phyloP scores from a whole-genome alignment of 192 early-diverging fungal species.

The Umbelopsis sp. region DNA sequence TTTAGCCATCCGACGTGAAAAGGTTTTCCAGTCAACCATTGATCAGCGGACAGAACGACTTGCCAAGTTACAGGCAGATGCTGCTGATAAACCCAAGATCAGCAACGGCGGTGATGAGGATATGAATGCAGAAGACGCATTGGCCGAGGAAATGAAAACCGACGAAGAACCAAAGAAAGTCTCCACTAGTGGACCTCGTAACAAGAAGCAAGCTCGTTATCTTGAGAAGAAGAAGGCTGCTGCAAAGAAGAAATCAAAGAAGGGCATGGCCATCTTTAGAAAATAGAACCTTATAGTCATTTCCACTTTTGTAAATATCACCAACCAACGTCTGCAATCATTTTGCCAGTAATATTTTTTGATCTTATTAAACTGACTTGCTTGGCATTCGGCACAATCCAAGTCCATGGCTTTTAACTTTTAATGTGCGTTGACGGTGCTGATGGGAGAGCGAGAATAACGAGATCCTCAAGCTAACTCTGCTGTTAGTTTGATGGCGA shows the following conservation, averaged over 20 bases:
- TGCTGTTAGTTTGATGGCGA: too few species aligned
- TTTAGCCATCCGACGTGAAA: conserved; percentile 58
- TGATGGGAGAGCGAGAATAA: too few species aligned
- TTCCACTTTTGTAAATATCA: conserved; percentile 11
- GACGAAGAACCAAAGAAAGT: conserved; percentile 40
- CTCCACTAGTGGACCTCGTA: conserved; percentile 50
- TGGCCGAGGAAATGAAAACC: conserved; percentile 29
- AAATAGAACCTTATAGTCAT: conserved; percentile 15
- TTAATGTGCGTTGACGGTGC: too few species aligned
- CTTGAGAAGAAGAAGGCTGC: conserved; percentile 29
- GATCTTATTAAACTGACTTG: conserved; percentile 1
- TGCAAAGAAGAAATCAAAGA: conserved; percentile 1
- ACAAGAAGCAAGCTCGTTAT: conserved; percentile 24
- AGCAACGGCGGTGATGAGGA: conserved; percentile 20
- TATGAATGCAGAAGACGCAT: conserved; percentile 24
- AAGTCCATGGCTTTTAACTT: too few species aligned
- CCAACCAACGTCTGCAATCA: conserved; percentile 1
- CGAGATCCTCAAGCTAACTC: too few species aligned
- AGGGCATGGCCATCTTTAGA: conserved; percentile 13
- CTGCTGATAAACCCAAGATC: conserved; percentile 25
- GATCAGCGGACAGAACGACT: conserved; percentile 50
- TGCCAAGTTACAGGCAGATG: conserved; percentile 35
- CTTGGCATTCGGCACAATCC: not conserved
- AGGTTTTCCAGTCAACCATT: conserved; percentile 56
- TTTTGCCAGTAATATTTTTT: not conserved